phyloP scores from a whole-genome alignment of 2,329 filamentous ascomycete genomes.

The Colletotrichum sp. region DNA sequence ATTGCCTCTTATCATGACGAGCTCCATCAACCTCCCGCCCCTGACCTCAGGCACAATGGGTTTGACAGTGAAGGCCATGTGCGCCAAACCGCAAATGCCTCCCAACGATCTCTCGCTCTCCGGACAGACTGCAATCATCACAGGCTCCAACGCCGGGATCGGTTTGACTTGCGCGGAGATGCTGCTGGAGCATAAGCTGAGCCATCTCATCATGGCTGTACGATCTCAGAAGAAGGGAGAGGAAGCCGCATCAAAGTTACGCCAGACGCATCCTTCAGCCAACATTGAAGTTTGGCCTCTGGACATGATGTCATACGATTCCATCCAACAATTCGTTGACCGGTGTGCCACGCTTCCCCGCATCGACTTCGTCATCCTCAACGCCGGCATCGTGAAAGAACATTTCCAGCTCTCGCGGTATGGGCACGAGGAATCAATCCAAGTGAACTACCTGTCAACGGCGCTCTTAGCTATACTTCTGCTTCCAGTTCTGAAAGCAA shows the following conservation, averaged over 20 bases:
- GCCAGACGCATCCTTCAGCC: slow-evolving; percentile 31
- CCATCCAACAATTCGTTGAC: slow-evolving; percentile 40
- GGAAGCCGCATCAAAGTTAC: slow-evolving; percentile 38
- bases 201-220: slow-evolving; percentile 51
- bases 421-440: slow-evolving; percentile 46
- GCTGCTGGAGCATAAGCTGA: slow-evolving; percentile 40
- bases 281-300: slow-evolving; percentile 46
- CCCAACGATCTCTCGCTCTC: slow-evolving; percentile 29
- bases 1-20: neutral
- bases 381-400: slow-evolving; percentile 30
- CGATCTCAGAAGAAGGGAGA: slow-evolving; percentile 48
- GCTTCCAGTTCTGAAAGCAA: slow-evolving; percentile 35
- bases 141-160: slow-evolving; percentile 53
- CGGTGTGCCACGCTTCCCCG: slow-evolving; percentile 34
- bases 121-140: slow-evolving; percentile 50
- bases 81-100: slow-evolving; percentile 24
- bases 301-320: slow-evolving; percentile 43
- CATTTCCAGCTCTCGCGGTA: slow-evolving; percentile 29
- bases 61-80: slow-evolving; percentile 28
- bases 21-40: neutral
- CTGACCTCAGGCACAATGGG: neutral
- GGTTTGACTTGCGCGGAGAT: slow-evolving; percentile 49
- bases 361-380: slow-evolving; percentile 46
- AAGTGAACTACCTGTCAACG: slow-evolving; percentile 59
- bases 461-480: slow-evolving; percentile 46